A percentile compares a stretch with the other conserved stretches of the same genome.
Conservation (phyloP, 257 asterid genomes). For the Petrea volubilis region DNA sequence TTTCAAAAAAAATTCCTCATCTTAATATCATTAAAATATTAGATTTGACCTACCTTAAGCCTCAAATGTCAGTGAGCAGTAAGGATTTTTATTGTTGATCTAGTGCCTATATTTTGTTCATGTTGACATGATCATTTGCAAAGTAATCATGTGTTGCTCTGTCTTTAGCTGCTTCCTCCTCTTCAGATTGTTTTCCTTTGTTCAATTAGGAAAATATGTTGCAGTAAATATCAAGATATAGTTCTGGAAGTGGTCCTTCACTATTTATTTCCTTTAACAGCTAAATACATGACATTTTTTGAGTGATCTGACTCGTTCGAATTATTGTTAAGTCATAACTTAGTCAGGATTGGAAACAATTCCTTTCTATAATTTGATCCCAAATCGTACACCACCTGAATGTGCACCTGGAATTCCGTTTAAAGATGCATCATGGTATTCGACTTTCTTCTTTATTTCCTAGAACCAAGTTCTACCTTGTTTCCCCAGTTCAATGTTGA, state of each 20-base stretch:
- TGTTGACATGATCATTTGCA: neutral
- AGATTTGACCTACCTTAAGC: neutral
- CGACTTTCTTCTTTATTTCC: neutral
- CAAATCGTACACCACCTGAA: neutral
- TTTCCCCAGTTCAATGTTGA: neutral
- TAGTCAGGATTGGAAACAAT: neutral
- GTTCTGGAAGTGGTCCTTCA: neutral
- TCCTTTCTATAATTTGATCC: neutral
- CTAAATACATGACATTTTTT: neutral
- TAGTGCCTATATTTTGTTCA: neutral
- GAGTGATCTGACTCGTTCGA: neutral
- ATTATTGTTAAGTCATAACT: neutral
- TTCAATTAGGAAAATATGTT: neutral
- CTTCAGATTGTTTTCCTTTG: neutral
- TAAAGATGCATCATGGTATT: neutral
- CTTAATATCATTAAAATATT: neutral
- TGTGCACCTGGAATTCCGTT: neutral
- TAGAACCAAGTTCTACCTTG: neutral
- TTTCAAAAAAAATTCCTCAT: neutral
- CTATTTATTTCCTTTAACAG: neutral
- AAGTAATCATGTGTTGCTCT: neutral
- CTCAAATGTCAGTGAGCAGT: neutral
- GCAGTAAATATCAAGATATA: neutral
- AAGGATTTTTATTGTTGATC: neutral
- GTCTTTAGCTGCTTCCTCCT: neutral